phyloP scores from a whole-genome alignment of 768 basidiomycete species.

The Suillus cothurnatus region DNA sequence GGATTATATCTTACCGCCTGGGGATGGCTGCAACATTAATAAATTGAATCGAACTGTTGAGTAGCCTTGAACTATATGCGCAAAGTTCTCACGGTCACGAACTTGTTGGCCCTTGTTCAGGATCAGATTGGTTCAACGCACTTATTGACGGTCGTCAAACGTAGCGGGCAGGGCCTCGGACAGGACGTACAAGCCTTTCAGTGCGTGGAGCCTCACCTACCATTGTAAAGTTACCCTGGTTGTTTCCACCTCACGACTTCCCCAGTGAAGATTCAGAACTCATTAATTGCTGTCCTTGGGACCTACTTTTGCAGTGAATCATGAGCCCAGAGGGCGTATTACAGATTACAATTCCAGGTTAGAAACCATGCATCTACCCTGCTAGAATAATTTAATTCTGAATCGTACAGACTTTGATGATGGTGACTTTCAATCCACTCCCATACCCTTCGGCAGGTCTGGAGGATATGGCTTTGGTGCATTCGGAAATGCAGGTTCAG shows the following conservation, averaged over 20 bases:
- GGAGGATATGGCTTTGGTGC: conserved; percentile 50
- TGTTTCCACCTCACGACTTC: not conserved
- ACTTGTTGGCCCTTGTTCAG: not conserved
- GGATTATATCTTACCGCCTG: no score
- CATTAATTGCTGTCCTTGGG: not conserved
- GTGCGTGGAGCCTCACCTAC: not conserved
- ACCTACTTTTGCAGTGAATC: not conserved
- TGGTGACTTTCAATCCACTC: conserved; percentile 63
- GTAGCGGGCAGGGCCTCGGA: not conserved
- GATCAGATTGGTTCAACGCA: not conserved
- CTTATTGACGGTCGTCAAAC: not conserved
- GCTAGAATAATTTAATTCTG: conserved; percentile 13
- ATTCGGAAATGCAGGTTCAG: conserved; percentile 40
- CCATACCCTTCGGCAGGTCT: conserved; percentile 70
- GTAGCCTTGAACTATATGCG: no score
- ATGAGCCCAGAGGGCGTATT: conserved; percentile 32
- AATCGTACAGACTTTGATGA: conserved; percentile 70
- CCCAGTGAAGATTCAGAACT: not conserved
- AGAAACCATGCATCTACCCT: conserved; percentile 17
- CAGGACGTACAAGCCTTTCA: not conserved
- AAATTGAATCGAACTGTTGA: no score
- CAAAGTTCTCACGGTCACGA: not conserved
- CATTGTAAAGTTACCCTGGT: not conserved
- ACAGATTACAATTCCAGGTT: conserved; percentile 70
- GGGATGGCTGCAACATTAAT: no score